Percentiles rank a stretch among this genome's conserved stretches.
These are phyloP conservation scores for Lignosus rhinocerotis DNA, from an alignment of 1,284 basidiomycete species.

Conservation along the genomic window DNA sequence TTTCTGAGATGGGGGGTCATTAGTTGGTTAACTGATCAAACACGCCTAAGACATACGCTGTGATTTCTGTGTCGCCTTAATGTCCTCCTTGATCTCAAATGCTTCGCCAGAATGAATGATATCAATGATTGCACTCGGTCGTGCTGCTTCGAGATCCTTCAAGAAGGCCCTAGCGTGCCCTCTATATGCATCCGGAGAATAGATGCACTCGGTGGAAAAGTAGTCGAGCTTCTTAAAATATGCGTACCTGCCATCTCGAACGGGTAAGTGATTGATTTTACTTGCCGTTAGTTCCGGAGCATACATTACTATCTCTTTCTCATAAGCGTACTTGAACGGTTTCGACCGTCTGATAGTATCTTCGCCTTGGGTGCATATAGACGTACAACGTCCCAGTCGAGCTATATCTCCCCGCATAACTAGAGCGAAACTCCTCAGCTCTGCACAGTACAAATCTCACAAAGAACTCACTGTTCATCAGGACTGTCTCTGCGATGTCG, in stretches of 20 bases:
- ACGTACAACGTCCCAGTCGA: constrained; percentile 89
- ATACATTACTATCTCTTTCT: constrained; percentile 99
- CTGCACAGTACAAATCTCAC: not conserved
- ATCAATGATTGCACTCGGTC: constrained; percentile 95
- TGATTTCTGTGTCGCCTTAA: constrained; percentile 73
- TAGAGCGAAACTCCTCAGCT: constrained; percentile 33
- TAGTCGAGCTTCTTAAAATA: constrained; percentile 99
- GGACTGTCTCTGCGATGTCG: constrained; percentile 96
- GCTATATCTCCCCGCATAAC: constrained; percentile 98
- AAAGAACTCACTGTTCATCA: constrained; percentile 93
- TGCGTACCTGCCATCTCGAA: constrained; percentile 74
- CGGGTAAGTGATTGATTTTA: not conserved
- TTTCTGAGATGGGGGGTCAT: constrained; percentile 53
- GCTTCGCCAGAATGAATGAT: constrained; percentile 96
- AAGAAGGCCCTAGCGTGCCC: constrained; percentile 94
- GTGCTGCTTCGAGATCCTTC: constrained; percentile 92
- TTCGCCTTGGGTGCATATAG: constrained; percentile 91
- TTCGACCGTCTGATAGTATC: constrained; percentile 96
- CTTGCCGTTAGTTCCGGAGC: constrained; percentile 26
- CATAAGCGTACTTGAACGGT: constrained; percentile 99
- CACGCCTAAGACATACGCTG: constrained; percentile 53
- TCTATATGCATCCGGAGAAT: constrained; percentile 97
- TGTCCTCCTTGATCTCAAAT: constrained; percentile 78
- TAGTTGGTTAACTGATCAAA: not conserved
- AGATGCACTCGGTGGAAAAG: constrained; percentile 99